These are phyloP conservation scores for Populus hybrid DNA, from an alignment of 441 rosid species.

Conservation along the genomic window DNA sequence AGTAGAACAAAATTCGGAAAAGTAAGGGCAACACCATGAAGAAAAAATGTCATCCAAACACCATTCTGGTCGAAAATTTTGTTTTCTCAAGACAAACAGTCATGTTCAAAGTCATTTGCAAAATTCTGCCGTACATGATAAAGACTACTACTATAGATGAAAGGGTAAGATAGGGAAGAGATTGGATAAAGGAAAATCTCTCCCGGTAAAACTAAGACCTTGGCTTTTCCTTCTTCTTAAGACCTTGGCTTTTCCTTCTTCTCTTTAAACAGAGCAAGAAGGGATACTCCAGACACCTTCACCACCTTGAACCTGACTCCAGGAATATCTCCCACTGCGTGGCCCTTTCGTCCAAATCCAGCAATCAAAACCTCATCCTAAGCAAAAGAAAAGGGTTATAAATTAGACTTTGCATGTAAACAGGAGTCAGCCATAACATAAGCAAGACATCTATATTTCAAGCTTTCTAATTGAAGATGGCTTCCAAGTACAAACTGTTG, in stretches of 20 bases:
- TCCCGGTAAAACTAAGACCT: constrained; percentile 38
- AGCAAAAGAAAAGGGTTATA: background rate
- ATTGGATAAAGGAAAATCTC: background rate
- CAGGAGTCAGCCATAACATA: background rate
- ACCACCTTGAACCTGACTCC: constrained; percentile 85
- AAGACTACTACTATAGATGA: background rate
- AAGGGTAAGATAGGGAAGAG: background rate
- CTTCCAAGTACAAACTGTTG: no score
- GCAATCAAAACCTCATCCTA: constrained; percentile 80
- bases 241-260: constrained; percentile 85
- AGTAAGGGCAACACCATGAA: background rate
- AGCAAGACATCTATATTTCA: background rate
- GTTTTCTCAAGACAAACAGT: background rate
- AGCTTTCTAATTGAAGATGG: no score
- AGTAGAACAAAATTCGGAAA: background rate
- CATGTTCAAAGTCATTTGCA: background rate
- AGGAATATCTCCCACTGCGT: constrained; percentile 81
- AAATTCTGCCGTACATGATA: constrained; percentile 3
- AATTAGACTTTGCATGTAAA: background rate
- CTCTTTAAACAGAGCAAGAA: constrained; percentile 66
- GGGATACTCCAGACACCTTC: constrained; percentile 75
- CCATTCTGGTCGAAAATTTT: background rate
- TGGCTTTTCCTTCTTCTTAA: constrained; percentile 78
- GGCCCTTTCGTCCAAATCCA: constrained; percentile 77
- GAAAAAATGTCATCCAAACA: background rate